A percentile compares a stretch with the other conserved stretches of the same genome.
Evolutionary conservation across 441 rosid genomes (phyloP).

Genomic region (Raphanus hybrid): DNA sequence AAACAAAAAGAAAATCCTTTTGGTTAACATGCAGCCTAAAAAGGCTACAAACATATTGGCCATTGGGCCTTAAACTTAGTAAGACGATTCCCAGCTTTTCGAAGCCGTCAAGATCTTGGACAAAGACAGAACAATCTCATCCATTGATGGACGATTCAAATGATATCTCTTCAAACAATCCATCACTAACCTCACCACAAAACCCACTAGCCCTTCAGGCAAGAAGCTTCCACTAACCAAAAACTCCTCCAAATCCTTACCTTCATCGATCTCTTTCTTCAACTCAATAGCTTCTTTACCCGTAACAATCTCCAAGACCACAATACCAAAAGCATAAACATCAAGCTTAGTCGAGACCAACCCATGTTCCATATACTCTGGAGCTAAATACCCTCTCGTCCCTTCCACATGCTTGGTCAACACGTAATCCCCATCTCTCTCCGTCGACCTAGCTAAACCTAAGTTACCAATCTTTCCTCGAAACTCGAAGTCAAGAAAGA

Average conservation of each 20-base stretch:
- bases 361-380: conserved; percentile 83
- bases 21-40: background rate
- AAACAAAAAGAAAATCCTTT: background rate
- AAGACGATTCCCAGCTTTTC: conserved; percentile 46
- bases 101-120: conserved; percentile 56
- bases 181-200: conserved; percentile 49
- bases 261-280: conserved; percentile 44
- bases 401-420: conserved; percentile 84
- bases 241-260: conserved; percentile 45
- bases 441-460: conserved; percentile 62
- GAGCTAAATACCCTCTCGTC: conserved; percentile 80
- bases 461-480: conserved; percentile 77
- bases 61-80: conserved; percentile 19
- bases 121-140: conserved; percentile 56
- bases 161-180: conserved; percentile 66
- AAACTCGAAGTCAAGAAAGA: conserved; percentile 66
- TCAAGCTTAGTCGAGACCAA: conserved; percentile 74
- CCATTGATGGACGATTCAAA: conserved; percentile 70
- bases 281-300: conserved; percentile 60
- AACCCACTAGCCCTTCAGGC: conserved; percentile 48
- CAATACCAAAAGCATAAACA: conserved; percentile 80
- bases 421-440: conserved; percentile 50
- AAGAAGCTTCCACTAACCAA: conserved; percentile 47
- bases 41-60: background rate
- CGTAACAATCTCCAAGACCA: conserved; percentile 62